Evolutionary conservation across 2,329 filamentous ascomycete genomes (phyloP), one percentile per base, ranked within the genome.

Genomic region (Fusarium floridanum): DNA sequence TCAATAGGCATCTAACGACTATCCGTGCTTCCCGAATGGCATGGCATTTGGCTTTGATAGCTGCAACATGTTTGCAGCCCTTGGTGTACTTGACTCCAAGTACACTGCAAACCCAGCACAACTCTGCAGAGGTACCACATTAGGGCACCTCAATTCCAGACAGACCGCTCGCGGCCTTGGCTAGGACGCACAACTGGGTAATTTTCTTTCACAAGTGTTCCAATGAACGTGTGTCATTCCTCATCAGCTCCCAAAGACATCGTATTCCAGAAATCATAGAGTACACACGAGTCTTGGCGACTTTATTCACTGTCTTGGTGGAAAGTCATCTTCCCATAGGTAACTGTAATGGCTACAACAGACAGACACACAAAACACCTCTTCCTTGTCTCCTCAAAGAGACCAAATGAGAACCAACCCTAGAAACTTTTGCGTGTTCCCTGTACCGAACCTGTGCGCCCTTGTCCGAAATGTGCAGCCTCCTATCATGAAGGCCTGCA

Each of bases 391-490:
- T 50, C 59, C 62, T 64, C 9, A 56, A 45, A 68, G 61, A 68
- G 60, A 68, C 24, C 34, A 55, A 27, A 60, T 55, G 53, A 48
- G 37, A 60, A 53, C 39, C 48, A 61, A 66, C 56, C 32, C 63
- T 70, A 67, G 24, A 67, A 63, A 61, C 43, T 76, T 76, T 78
- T 71, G 37, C 55, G 66, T 70, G 53, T 61, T 55, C 65, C 68
- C 57, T 53, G 41, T 66, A 29, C 64, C 68, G 64, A 73, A 59
- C 61, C 59, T n/a, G 68, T 79, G 36, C 77, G 74, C 77, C 73
- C 55, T 64, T 57, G 20, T 61, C 60, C 63, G 34, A 71, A 68
- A 67, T 70, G 27, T 59, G 55, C 62, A 69, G 59, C 50, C 67
- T 50, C 57, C 41, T 10, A 48, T 66, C 64, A 43, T 57, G 39